phyloP scores from a whole-genome alignment of 108 stramenopile species.

The Discostella pseudostelligera region DNA sequence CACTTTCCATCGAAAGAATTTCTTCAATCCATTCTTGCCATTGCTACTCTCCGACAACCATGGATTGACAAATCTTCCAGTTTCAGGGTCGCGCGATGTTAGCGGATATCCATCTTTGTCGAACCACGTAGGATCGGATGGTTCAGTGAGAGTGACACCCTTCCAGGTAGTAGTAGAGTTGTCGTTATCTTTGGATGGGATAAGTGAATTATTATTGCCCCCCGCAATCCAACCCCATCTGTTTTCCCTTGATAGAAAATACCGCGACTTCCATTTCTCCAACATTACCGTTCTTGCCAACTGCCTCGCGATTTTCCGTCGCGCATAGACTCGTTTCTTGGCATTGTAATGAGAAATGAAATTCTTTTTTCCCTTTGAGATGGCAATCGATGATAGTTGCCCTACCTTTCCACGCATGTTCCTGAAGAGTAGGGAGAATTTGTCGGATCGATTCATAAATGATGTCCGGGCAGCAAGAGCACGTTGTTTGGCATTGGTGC shows the following conservation, averaged over 20 bases:
- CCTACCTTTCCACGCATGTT: constrained; percentile 18
- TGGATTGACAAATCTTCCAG: constrained; percentile 84
- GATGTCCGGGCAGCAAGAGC: constrained; percentile 7
- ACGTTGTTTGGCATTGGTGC: constrained; percentile 7
- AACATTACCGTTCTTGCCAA: constrained; percentile 11
- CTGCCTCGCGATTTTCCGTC: constrained; percentile 13
- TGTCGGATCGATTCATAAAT: constrained; percentile 5
- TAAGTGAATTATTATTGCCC: background rate
- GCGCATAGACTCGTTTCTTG: constrained; percentile 36
- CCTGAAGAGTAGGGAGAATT: constrained; percentile 19
- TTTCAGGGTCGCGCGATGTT: constrained; percentile 58
- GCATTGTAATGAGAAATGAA: constrained; percentile 42
- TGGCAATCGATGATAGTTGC: constrained; percentile 6
- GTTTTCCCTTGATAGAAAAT: background rate
- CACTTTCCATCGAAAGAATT: constrained; percentile 61
- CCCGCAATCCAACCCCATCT: constrained; percentile 6
- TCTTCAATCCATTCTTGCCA: constrained; percentile 58
- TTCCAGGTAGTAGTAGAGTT: constrained; percentile 21
- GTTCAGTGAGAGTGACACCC: constrained; percentile 56
- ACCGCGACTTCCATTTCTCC: constrained; percentile 1
- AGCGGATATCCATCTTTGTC: constrained; percentile 71
- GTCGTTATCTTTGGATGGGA: background rate
- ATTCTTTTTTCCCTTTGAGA: constrained; percentile 23
- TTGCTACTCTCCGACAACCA: constrained; percentile 74
- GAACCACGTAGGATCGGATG: constrained; percentile 66